Conservation (phyloP, 805 yeast genomes). For the Lipomyces yamanashiensis region DNA sequence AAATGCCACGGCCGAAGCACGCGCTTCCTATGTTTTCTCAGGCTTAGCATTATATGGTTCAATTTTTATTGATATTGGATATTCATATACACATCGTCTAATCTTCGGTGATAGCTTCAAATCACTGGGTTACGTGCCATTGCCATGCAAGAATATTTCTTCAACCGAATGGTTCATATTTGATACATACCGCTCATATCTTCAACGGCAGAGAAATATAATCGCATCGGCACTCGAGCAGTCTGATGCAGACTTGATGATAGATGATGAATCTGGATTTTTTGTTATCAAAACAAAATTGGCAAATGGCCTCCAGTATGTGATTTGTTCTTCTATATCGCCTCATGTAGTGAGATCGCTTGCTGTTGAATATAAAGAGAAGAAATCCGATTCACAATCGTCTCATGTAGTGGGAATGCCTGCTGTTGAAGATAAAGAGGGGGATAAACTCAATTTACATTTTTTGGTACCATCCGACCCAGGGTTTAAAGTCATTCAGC, state of each 20-base stretch:
- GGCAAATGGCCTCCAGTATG: neutral
- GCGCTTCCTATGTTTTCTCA: constrained; percentile 3
- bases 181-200: constrained; percentile 15
- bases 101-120: constrained; percentile 8
- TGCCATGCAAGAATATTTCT: constrained; percentile 8
- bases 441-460: too few relatives aligned
- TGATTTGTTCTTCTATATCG: constrained; percentile 1
- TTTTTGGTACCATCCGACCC: too few relatives aligned
- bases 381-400: too few relatives aligned
- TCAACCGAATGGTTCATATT: constrained; percentile 15
- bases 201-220: constrained; percentile 13
- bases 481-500: too few relatives aligned
- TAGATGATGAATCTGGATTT: constrained; percentile 16
- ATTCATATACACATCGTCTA: neutral
- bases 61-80: constrained; percentile 11
- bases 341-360: neutral
- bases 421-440: too few relatives aligned
- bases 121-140: neutral
- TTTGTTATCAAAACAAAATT: neutral
- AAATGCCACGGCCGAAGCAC: neutral
- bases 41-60: constrained; percentile 10
- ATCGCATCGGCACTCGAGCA: constrained; percentile 16
- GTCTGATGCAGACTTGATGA: constrained; percentile 1
- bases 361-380: too few relatives aligned
- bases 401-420: too few relatives aligned